These are phyloP conservation scores for Phytophthora fragariae DNA, from an alignment of 352 stramenopile genomes.

Conservation along the genomic window DNA sequence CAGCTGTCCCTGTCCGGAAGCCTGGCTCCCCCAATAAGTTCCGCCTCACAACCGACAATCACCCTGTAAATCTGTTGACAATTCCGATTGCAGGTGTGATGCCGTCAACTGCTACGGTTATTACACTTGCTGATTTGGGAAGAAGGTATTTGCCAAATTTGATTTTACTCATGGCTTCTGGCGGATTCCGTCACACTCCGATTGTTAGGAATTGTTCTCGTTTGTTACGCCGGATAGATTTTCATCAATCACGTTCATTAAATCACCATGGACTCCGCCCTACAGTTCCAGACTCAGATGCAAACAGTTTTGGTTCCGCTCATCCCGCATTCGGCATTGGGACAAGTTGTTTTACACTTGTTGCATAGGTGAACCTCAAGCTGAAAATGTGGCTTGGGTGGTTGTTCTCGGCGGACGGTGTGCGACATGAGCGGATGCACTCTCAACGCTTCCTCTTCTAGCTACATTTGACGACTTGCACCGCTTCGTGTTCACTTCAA, in stretches of 20 bases:
- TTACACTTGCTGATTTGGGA: not conserved
- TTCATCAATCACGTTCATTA: not conserved
- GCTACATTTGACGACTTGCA: not conserved
- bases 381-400: not conserved
- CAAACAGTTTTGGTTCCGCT: not conserved
- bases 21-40: not conserved
- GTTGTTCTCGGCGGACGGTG: not conserved
- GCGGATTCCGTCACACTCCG: not conserved
- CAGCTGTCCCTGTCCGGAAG: slow-evolving; percentile 9
- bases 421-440: not conserved
- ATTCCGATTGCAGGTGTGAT: not conserved
- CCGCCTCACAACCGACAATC: not conserved
- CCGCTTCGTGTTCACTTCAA: no score
- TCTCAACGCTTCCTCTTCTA: no score
- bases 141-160: not conserved
- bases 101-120: not conserved
- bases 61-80: not conserved
- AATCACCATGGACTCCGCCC: slow-evolving; percentile 1
- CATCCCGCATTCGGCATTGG: slow-evolving; percentile 19
- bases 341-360: not conserved
- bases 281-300: not conserved
- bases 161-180: not conserved
- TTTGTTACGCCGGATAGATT: not conserved
- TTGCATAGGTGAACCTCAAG: not conserved
- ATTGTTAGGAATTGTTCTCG: not conserved